Base-by-base conservation (phyloP, 164 flowering plant genomes). In the Piper longum region DNA sequence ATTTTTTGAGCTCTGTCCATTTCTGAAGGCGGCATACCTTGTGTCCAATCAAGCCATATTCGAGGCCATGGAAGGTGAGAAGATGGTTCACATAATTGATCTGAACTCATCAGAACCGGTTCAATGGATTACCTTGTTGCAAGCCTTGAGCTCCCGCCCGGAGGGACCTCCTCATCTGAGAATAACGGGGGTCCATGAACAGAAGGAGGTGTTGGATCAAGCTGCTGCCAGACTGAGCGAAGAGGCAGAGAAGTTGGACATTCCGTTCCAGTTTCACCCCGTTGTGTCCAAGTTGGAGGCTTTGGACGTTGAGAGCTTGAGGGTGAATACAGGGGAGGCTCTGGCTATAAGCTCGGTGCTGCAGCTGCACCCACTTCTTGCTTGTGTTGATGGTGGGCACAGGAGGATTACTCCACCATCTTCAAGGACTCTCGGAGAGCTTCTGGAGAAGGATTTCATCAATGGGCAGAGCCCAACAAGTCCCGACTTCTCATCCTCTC, bases 141-240 rank as follows among this genome's bases (percentile, higher is more conserved):
- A 79, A 56, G 74, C 80, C 17, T 66, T 89, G 64, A 79, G 79
- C 45, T 75, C 79, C 3, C 74, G 91, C 42, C 88, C 84, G 0
- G 96, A 78, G 56, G 96, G 96, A 0, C 86, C 96, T 0, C 96
- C 96, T n/a, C 91, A 87, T 70, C 63, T 89, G 77, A 79, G 84
- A 61, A 87, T 89, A 40, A 86, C 96, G 1, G 93, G 87, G 26
- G 71, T 89, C 65, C 83, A 87, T 73, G 79, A 81, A 56, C 82
- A 82, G 66, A 85, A 80, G 67, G 86, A 84, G 62, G 84, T 84
- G 12, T 60, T 89, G 44, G 91, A 89, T 2, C 83, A 82, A 64
- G 79, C 81, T 57, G 88, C 84, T 18, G 67, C 65, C 57, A 57
- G 78, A 16, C 75, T 89, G 71, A 79, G 80, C 2, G 82, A 85